A percentile compares a stretch with the other conserved stretches of the same genome.
Conservation (phyloP, 495 filamentous ascomycete species). For the Hyaloscypha finlandica region DNA sequence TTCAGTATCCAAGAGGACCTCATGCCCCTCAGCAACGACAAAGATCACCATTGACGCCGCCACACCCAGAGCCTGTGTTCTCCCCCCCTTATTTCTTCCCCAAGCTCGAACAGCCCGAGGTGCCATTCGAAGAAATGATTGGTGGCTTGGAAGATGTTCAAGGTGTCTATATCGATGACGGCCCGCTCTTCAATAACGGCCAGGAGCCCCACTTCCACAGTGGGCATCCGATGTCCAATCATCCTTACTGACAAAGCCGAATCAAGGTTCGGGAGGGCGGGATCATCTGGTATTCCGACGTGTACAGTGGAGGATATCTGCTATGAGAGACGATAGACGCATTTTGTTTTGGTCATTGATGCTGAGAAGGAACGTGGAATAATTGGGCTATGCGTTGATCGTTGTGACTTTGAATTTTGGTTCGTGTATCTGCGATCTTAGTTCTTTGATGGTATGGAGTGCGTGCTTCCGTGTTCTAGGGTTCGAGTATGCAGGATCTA, state of each 20-base stretch:
- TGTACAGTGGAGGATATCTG: slow-evolving; percentile 14
- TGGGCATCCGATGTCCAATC: slow-evolving; percentile 5
- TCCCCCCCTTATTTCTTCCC: slow-evolving; percentile 20
- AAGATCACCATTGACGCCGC: slow-evolving; percentile 27
- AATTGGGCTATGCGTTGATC: background rate
- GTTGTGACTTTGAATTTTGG: background rate
- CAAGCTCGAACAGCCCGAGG: slow-evolving; percentile 18
- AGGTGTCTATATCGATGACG: slow-evolving; percentile 30
- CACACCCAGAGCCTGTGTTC: slow-evolving; percentile 6
- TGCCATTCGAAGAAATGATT: slow-evolving; percentile 19
- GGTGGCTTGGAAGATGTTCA: slow-evolving; percentile 27
- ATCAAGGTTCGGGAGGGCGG: background rate
- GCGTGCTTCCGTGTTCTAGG: background rate
- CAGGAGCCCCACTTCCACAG: slow-evolving; percentile 2
- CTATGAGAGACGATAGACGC: background rate
- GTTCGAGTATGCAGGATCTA: background rate
- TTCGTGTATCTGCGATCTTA: background rate
- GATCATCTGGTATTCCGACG: background rate
- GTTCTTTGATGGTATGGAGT: slow-evolving; percentile 5
- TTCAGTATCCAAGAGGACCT: slow-evolving; percentile 2
- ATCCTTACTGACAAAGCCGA: slow-evolving; percentile 13
- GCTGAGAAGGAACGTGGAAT: background rate
- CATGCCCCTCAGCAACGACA: slow-evolving; percentile 11
- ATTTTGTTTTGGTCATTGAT: slow-evolving; percentile 3
- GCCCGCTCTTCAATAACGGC: slow-evolving; percentile 23